Evolutionary conservation across 1,139 yeast species (phyloP).

Genomic region (Yamadazyma atlantica): DNA sequence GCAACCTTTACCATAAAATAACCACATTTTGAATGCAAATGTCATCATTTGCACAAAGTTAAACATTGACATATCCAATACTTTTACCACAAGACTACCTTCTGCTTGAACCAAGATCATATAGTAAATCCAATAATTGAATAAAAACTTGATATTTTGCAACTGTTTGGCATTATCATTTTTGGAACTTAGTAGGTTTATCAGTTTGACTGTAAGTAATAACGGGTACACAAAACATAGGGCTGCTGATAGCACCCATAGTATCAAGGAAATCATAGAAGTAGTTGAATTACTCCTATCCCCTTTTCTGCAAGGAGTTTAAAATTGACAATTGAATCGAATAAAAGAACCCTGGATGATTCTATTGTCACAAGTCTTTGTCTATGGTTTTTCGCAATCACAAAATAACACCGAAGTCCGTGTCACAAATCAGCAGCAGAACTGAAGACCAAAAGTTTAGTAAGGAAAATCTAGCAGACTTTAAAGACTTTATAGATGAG

Average conservation of each 20-base stretch:
- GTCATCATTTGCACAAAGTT: constrained; percentile 6
- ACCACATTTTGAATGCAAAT: constrained; percentile 22
- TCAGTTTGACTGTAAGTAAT: constrained; percentile 17
- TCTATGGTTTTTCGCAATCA: background rate
- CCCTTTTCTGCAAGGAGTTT: too few species aligned
- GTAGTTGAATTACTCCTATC: background rate
- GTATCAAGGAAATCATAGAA: constrained; percentile 6
- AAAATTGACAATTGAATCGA: too few species aligned
- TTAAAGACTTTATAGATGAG: background rate
- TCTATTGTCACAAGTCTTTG: background rate
- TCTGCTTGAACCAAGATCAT: constrained; percentile 17
- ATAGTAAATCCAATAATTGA: constrained; percentile 29
- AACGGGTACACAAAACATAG: constrained; percentile 17
- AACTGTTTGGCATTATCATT: constrained; percentile 6
- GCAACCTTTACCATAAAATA: constrained; percentile 29
- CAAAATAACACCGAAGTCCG: too few species aligned
- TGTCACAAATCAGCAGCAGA: too few species aligned
- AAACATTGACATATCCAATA: constrained; percentile 12
- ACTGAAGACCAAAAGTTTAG: too few species aligned
- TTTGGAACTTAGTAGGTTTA: constrained; percentile 9
- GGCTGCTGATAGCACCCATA: constrained; percentile 2
- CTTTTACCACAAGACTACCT: constrained; percentile 9
- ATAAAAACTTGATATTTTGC: constrained; percentile 19
- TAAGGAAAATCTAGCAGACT: background rate
- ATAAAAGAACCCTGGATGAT: background rate